phyloP scores from a whole-genome alignment of 169 alveolate species.

The Eimeria brunetti region DNA sequence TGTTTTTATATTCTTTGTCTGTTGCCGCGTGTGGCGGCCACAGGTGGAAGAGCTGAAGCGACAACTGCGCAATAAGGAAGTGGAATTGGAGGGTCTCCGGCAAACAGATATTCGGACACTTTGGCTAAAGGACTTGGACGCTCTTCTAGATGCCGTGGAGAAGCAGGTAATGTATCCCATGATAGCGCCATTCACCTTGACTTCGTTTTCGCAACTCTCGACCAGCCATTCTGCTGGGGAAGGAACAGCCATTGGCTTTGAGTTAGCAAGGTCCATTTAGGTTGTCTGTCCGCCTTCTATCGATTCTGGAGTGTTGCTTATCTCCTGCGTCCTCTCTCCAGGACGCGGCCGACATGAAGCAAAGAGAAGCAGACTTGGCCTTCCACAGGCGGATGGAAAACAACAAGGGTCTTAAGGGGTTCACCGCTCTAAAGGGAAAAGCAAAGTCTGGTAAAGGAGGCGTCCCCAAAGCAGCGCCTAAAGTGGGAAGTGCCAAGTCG shows the following conservation, averaged over 20 bases:
- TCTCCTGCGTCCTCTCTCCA: background rate
- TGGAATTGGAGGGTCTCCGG: slow-evolving; percentile 72
- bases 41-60: slow-evolving; percentile 81
- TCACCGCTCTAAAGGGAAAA: slow-evolving; percentile 59
- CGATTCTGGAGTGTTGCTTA: slow-evolving; percentile 4
- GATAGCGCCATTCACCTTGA: background rate
- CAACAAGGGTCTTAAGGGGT: slow-evolving; percentile 64
- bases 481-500: slow-evolving; percentile 71
- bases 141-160: slow-evolving; percentile 71
- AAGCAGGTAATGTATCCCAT: slow-evolving; percentile 72
- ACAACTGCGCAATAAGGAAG: slow-evolving; percentile 77
- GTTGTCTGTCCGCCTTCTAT: background rate
- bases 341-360: slow-evolving; percentile 62
- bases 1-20: background rate
- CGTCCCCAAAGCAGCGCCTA: slow-evolving; percentile 44
- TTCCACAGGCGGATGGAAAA: slow-evolving; percentile 48
- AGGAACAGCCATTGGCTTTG: background rate
- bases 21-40: background rate
- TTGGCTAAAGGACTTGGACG: slow-evolving; percentile 82
- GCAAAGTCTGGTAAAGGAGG: slow-evolving; percentile 31
- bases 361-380: slow-evolving; percentile 62
- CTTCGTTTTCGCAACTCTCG: background rate
- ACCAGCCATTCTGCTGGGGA: background rate
- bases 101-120: slow-evolving; percentile 77
- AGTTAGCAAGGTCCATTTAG: background rate